Evolutionary conservation across 2,329 filamentous ascomycete species (phyloP), one percentile per base, ranked within the genome.

Genomic region (Coleophoma cylindrospora): DNA sequence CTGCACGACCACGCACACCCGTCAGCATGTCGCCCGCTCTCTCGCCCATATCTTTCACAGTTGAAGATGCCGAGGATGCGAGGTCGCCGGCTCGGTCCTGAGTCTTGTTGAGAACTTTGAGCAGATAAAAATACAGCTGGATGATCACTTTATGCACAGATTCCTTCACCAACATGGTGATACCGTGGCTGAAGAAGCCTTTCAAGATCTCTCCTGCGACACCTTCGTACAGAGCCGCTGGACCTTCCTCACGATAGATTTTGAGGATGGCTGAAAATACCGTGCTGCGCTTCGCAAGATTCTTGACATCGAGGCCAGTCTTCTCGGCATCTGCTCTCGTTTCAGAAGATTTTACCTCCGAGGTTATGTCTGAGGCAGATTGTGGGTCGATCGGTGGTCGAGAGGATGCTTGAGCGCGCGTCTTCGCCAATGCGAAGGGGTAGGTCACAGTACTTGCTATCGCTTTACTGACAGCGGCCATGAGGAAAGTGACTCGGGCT

Each of bases 111-210:
- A 76, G 55, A 3, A 73, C 54, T 21, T 71, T 71, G n/a, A 87
- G 68, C 2, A 86, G 63, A 7, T 83, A 62, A 57, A 89, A 87
- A 68, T 92, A 95, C 4, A 85, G 60, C 55, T 81, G 80, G 52
- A 95, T 79, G 50, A 95, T 80, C 14, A 84, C 66, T 27, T 79
- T 75, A 64, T 95, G 88, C 9, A 94, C 79, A 5, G 80, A 71
- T 50, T 92, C 88, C 68, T 96, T 96, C 51, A 88, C 82, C 48
- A 92, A 72, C 88, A 95, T 95, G 1, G 90, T 92, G 47, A 91
- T 78, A 0, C 91, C 91, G 61, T 96, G 90, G 19, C 83, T 84
- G 61, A 96, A 84, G 70, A 95, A 95, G 0, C 87, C 87, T 61
- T 91, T 91, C 9, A 91, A 68, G 3, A 95, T 75, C 67, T 95